phyloP scores from a whole-genome alignment of 169 alveolate genomes.

The Theileria orientalis region DNA sequence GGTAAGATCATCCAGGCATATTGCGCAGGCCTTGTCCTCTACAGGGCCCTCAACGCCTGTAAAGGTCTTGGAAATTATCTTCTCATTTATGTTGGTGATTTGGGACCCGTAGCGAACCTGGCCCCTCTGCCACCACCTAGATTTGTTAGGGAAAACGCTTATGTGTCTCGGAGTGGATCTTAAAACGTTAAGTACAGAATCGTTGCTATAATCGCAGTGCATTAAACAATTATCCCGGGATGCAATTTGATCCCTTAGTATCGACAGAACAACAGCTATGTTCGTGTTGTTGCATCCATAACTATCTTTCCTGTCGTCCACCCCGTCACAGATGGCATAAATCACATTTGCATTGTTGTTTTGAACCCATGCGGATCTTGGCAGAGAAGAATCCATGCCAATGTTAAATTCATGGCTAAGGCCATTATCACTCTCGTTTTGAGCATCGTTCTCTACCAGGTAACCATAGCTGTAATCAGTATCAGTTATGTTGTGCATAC shows the following conservation, averaged over 20 bases:
- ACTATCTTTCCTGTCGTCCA: neutral
- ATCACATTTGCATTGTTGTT: neutral
- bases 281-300: neutral
- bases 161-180: conserved; percentile 1
- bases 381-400: too few species aligned
- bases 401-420: too few species aligned
- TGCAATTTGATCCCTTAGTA: conserved; percentile 1
- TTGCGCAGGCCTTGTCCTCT: conserved; percentile 27
- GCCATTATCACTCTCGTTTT: too few species aligned
- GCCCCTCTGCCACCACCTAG: conserved; percentile 37
- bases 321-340: conserved; percentile 27
- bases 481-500: neutral
- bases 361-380: neutral
- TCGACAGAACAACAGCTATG: neutral
- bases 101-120: conserved; percentile 19
- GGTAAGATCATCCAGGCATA: conserved; percentile 24
- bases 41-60: conserved; percentile 2
- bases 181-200: neutral
- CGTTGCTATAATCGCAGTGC: neutral
- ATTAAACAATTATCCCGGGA: neutral
- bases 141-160: conserved; percentile 26
- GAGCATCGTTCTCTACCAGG: neutral
- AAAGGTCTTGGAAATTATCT: conserved; percentile 9
- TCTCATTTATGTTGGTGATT: conserved; percentile 7
- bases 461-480: neutral